phyloP scores from a whole-genome alignment of 2,329 filamentous ascomycete species.

The Thermoascus crustaceus region DNA sequence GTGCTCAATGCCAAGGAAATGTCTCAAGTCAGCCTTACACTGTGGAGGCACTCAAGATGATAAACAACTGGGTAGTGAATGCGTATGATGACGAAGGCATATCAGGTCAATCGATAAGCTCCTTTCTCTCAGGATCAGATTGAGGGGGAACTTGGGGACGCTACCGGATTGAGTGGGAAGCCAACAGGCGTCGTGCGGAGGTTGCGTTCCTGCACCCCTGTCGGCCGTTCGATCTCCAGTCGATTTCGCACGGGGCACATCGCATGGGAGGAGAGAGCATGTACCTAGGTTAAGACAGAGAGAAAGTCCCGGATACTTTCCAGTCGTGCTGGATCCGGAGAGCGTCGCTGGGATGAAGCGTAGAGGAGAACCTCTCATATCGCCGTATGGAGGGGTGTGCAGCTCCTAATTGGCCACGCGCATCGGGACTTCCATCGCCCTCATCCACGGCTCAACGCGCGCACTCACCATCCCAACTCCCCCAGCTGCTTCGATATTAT shows the following conservation, averaged over 20 bases:
- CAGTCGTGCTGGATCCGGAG: background rate
- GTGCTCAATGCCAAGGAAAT: too few relatives aligned
- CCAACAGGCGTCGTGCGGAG: too few relatives aligned
- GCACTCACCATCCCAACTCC: background rate
- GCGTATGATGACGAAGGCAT: too few relatives aligned
- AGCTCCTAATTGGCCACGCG: conserved; percentile 26
- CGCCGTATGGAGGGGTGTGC: conserved; percentile 30
- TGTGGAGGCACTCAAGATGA: too few relatives aligned
- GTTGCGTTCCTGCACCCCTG: background rate
- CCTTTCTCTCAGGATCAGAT: too few relatives aligned
- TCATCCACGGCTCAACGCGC: conserved; percentile 13
- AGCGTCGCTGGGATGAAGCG: too few relatives aligned
- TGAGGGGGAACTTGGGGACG: background rate
- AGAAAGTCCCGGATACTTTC: background rate
- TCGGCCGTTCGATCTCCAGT: conserved; percentile 2
- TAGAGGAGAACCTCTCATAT: conserved; percentile 24
- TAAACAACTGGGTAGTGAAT: too few relatives aligned
- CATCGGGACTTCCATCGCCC: conserved; percentile 2
- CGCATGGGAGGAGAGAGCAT: background rate
- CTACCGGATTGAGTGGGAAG: too few relatives aligned
- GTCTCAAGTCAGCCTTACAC: too few relatives aligned
- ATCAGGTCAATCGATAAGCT: too few relatives aligned
- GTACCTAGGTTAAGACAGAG: background rate
- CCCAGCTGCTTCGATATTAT: background rate
- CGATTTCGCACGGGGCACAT: background rate